Evolutionary conservation across 2,329 filamentous ascomycete species (phyloP), one percentile per base, ranked within the genome.

Genomic region (Venturia asperata): DNA sequence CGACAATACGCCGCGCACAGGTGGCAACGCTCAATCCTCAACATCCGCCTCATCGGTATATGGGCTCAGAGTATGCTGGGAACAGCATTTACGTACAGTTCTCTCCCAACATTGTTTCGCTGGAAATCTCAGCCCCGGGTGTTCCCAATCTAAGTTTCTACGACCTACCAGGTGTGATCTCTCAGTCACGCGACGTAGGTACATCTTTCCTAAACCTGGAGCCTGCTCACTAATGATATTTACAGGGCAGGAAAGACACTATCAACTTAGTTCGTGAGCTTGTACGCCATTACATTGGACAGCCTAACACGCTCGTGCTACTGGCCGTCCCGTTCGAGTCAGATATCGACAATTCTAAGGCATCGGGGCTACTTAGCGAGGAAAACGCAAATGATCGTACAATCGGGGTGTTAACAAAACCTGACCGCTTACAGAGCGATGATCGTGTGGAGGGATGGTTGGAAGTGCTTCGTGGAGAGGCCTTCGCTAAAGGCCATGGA

Each of bases 101-200:
- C 69, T 91, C 88, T 0, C 92, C 92, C 0, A 96, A 96, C 68
- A 82, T 92, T 0, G 87, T 96, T 0, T 83, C 87, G 0, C 78
- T 96, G 0, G 84, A 91, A 63, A 91, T 96, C 34, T 85, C 85
- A 0, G 88, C 87, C 0, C 88, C 89, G 0, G 81, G 80, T 0
- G 81, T 93, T 0, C 87, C 90, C 0, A 86, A 90, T 6, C 73
- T 96, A 0, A 91, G 88, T 0, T 95, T 96, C 70, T 93, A 90
- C 67, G 92, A 96, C 67, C 80, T 96, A 0, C 92, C 92, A 0
- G 92, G 92, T 0, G 85, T 95, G 0, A 93, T 96, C 67, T 85
- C 86, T 24, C 87, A 87, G 9, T 82, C 87, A 0, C 84, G 85
- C 1, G 80, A 85, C 9, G 67, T 55, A 0, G 67, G 67, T 0